Evolutionary conservation across 1,284 basidiomycete species (phyloP).

Genomic region (Laetiporus sulphureus): DNA sequence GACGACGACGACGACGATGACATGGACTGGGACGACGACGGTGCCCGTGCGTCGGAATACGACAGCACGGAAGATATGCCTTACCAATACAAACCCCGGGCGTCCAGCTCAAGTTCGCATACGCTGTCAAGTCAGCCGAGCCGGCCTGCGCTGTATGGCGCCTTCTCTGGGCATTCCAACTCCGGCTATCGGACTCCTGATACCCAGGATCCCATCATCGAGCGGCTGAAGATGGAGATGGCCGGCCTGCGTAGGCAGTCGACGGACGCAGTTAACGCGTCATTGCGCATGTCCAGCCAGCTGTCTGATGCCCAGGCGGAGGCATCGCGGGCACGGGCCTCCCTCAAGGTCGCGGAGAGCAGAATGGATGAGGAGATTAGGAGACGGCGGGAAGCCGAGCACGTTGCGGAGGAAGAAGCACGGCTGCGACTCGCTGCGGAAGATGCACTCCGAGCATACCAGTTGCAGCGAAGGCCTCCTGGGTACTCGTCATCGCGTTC

Average conservation of each 20-base stretch:
- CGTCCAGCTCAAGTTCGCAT: slow-evolving; percentile 21
- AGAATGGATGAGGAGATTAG: slow-evolving; percentile 53
- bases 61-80: slow-evolving; percentile 60
- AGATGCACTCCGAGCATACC: slow-evolving; percentile 31
- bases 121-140: slow-evolving; percentile 11
- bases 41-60: slow-evolving; percentile 27
- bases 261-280: slow-evolving; percentile 55
- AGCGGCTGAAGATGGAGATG: slow-evolving; percentile 58
- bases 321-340: slow-evolving; percentile 42
- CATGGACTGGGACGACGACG: slow-evolving; percentile 21
- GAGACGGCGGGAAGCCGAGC: slow-evolving; percentile 52
- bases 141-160: slow-evolving; percentile 19
- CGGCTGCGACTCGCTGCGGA: slow-evolving; percentile 44
- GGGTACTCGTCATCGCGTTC: slow-evolving; percentile 15
- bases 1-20: slow-evolving; percentile 28
- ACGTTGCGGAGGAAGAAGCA: slow-evolving; percentile 42
- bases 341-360: slow-evolving; percentile 45
- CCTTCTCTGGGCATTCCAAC: slow-evolving; percentile 18
- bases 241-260: slow-evolving; percentile 53
- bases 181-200: slow-evolving; percentile 1
- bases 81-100: slow-evolving; percentile 37
- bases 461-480: slow-evolving; percentile 17
- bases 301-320: slow-evolving; percentile 57
- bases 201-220: slow-evolving; percentile 31
- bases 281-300: slow-evolving; percentile 56